phyloP scores from a whole-genome alignment of 192 early-diverging fungal genomes.

The Phlyctochytrium planicorne region DNA sequence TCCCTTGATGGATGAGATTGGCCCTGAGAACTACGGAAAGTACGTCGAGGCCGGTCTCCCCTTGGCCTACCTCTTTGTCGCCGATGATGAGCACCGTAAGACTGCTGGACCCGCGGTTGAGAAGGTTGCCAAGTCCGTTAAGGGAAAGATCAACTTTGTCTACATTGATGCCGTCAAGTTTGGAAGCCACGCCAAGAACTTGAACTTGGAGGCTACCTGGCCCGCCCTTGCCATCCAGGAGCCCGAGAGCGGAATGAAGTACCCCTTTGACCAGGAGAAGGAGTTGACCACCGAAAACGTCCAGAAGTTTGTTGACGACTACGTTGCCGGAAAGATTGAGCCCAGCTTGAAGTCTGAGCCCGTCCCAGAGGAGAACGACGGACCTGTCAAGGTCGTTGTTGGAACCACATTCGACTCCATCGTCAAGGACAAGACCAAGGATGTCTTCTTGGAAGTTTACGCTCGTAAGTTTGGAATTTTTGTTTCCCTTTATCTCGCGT shows the following conservation, averaged over 20 bases:
- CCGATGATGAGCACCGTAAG: conserved; percentile 59
- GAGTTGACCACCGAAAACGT: conserved; percentile 61
- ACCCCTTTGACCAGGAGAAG: conserved; percentile 75
- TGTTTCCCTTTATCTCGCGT: conserved; percentile 16
- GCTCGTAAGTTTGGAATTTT: conserved; percentile 42
- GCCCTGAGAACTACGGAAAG: conserved; percentile 80
- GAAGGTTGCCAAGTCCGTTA: conserved; percentile 75
- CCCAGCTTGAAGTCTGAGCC: conserved; percentile 80
- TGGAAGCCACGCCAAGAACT: conserved; percentile 80
- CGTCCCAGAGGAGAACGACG: conserved; percentile 83
- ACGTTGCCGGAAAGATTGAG: conserved; percentile 65
- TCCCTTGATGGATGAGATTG: conserved; percentile 88
- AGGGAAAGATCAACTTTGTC: conserved; percentile 90
- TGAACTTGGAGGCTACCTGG: conserved; percentile 81
- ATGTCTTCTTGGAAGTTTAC: conserved; percentile 94
- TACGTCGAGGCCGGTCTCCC: conserved; percentile 89
- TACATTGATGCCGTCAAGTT: conserved; percentile 87
- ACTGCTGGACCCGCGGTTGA: conserved; percentile 60
- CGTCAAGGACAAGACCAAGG: conserved; percentile 81
- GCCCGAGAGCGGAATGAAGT: conserved; percentile 74
- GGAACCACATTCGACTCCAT: conserved; percentile 77
- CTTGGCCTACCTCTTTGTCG: conserved; percentile 85
- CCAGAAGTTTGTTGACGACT: conserved; percentile 62
- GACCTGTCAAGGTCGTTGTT: conserved; percentile 87
- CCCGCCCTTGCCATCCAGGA: conserved; percentile 92